phyloP scores from a whole-genome alignment of 495 filamentous ascomycete species.

The Chlorociboria aeruginascens region DNA sequence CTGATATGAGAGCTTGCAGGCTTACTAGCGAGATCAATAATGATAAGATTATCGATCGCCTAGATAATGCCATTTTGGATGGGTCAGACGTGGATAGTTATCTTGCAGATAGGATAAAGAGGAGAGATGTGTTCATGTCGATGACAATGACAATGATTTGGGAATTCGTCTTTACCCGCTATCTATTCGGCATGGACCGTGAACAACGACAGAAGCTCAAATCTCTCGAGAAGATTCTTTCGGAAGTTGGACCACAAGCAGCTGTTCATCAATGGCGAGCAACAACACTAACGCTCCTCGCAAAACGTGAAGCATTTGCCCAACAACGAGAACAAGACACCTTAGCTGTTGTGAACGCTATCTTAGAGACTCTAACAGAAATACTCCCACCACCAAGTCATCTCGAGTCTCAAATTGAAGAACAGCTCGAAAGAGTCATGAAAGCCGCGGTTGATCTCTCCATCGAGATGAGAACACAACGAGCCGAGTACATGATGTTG shows the following conservation, averaged over 20 bases:
- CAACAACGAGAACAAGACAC: constrained; percentile 72
- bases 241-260: constrained; percentile 66
- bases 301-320: constrained; percentile 60
- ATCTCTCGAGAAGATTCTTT: constrained; percentile 77
- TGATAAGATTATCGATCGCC: constrained; percentile 79
- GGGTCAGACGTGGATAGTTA: constrained; percentile 81
- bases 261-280: constrained; percentile 95
- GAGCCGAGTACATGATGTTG: constrained; percentile 94
- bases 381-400: constrained; percentile 75
- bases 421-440: constrained; percentile 74
- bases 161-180: constrained; percentile 95
- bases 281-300: constrained; percentile 79
- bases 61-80: constrained; percentile 89
- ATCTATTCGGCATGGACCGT: constrained; percentile 94
- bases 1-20: constrained; percentile 74
- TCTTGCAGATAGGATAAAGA: constrained; percentile 70
- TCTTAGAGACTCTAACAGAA: constrained; percentile 63
- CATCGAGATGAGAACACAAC: constrained; percentile 92
- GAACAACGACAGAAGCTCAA: constrained; percentile 97
- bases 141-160: constrained; percentile 97
- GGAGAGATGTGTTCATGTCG: constrained; percentile 91
- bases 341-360: constrained; percentile 77
- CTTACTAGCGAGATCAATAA: constrained; percentile 69
- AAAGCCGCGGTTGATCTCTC: constrained; percentile 73
- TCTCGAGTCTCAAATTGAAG: constrained; percentile 58